Evolutionary conservation across 192 early-diverging fungal species (phyloP).

Genomic region (Helicostylum pulchrum): DNA sequence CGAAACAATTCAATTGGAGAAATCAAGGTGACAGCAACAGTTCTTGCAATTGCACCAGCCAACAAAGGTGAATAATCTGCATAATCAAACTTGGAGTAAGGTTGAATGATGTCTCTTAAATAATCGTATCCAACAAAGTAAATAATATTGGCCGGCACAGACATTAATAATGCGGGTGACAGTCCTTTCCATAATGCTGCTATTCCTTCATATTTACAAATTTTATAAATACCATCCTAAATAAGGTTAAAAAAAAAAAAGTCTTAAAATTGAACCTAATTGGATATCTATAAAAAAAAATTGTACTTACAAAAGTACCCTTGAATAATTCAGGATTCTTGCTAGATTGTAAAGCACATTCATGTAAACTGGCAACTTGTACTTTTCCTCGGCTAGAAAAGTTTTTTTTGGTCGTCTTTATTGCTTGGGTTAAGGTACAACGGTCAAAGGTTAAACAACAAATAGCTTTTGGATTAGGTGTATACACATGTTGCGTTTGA

Average conservation of each 20-base stretch:
- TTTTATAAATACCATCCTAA: slow-evolving; percentile 75
- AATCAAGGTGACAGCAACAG: slow-evolving; percentile 73
- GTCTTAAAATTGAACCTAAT: background rate
- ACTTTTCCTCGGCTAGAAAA: background rate
- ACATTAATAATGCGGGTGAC: slow-evolving; percentile 84
- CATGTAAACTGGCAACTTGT: slow-evolving; percentile 20
- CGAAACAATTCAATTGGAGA: slow-evolving; percentile 93
- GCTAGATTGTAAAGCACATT: slow-evolving; percentile 8
- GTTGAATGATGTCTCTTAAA: slow-evolving; percentile 54
- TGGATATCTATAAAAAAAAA: background rate
- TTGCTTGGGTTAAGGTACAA: slow-evolving; percentile 10
- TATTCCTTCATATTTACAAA: slow-evolving; percentile 76
- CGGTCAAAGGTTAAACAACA: background rate
- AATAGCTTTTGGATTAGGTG: slow-evolving; percentile 1
- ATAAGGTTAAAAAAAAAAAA: background rate
- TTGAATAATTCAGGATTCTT: slow-evolving; percentile 13
- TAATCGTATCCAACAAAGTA: slow-evolving; percentile 97
- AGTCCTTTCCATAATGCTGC: slow-evolving; percentile 83
- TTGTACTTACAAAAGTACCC: slow-evolving; percentile 41
- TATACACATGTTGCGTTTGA: slow-evolving; percentile 52
- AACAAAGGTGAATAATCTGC: slow-evolving; percentile 31
- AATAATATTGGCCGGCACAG: slow-evolving; percentile 86
- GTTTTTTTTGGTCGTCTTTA: background rate
- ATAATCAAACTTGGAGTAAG: background rate
- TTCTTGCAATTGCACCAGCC: slow-evolving; percentile 78